phyloP scores from a whole-genome alignment of 257 asterid genomes.

The Solanum rostratum region DNA sequence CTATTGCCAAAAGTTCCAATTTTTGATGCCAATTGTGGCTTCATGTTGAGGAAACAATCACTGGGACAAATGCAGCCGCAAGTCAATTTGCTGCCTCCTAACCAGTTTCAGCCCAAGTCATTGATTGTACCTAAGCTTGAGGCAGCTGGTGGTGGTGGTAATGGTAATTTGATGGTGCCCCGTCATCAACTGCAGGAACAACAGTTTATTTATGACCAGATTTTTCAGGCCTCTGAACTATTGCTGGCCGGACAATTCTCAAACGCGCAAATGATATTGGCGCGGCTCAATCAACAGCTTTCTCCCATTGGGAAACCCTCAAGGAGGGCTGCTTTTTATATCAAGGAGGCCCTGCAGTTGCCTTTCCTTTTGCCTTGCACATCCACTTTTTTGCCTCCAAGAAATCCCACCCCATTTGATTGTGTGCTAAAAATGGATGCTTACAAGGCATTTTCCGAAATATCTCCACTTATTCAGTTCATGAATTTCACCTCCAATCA shows the following conservation, averaged over 20 bases:
- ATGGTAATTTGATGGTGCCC: constrained; percentile 5
- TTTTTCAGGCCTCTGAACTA: constrained; percentile 34
- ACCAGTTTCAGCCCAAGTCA: constrained; percentile 12
- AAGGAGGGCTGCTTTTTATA: constrained; percentile 31
- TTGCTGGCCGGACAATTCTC: constrained; percentile 35
- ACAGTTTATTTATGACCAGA: constrained; percentile 25
- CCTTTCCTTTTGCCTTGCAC: constrained; percentile 17
- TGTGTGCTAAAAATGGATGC: constrained; percentile 46
- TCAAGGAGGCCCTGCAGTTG: constrained; percentile 36
- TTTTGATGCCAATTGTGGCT: constrained; percentile 10
- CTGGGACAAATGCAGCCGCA: neutral
- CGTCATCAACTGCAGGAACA: constrained; percentile 9
- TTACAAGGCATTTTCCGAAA: constrained; percentile 28
- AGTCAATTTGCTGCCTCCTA: neutral
- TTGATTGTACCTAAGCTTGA: constrained; percentile 26
- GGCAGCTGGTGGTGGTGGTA: constrained; percentile 9
- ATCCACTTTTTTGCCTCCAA: constrained; percentile 4
- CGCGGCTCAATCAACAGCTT: constrained; percentile 54
- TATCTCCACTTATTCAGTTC: constrained; percentile 39
- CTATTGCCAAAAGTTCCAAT: constrained; percentile 8
- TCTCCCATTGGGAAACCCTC: constrained; percentile 29
- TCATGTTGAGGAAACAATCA: constrained; percentile 4
- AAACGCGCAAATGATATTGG: constrained; percentile 49
- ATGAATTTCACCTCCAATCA: constrained; percentile 45
- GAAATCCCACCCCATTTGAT: constrained; percentile 26